Base-by-base conservation (phyloP, 495 filamentous ascomycete genomes). In the Talaromyces liani region DNA sequence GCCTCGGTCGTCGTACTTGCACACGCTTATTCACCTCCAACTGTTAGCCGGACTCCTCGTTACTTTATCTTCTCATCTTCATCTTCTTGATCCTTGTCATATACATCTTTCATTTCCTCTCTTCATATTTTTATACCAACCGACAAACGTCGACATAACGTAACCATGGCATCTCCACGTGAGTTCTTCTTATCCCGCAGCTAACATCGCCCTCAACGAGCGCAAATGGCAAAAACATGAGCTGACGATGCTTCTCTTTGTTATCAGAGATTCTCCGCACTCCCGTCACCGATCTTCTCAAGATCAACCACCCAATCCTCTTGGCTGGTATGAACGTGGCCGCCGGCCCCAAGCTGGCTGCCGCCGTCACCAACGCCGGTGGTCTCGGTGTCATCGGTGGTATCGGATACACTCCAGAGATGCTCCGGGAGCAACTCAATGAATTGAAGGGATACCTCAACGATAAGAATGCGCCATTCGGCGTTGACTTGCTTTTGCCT, bases 241-340 rank as follows among this genome's bases (percentile, higher is more conserved):
- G 49, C 74, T 79, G 63, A 78, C 65, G 54, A 33, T 49, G 61
- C 25, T 62, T 24, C 22, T 57, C 9, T 36, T 56, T 2, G 5
- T 25, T 2, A 58, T 31, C 18, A 95, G 91, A 94, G 79, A 80
- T 88, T 80, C 87, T 96, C 76, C 88, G 88, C 68, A 98, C 93
- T 36, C 85, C 90, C 59, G 79, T 92, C 72, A 98, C 94, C 68
- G 92, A 95, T 84, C 90, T 96, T 66, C 88, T 98, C 77, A 89
- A 89, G 83, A 97, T 98, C 83, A 92, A 97, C 70, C 94, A 98
- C 79, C 94, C 94, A 33, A 81, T 98, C 72, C 81, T 98, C 71
- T 87, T 98, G 65, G 94, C 94, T 66, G 94, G 94, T 70, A 98
- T 98, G 94, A 98, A 98, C 83, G 95, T 98, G 64, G 95, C 94